phyloP scores from a whole-genome alignment of 2,329 filamentous ascomycete genomes.

The Pyrenophora teres region DNA sequence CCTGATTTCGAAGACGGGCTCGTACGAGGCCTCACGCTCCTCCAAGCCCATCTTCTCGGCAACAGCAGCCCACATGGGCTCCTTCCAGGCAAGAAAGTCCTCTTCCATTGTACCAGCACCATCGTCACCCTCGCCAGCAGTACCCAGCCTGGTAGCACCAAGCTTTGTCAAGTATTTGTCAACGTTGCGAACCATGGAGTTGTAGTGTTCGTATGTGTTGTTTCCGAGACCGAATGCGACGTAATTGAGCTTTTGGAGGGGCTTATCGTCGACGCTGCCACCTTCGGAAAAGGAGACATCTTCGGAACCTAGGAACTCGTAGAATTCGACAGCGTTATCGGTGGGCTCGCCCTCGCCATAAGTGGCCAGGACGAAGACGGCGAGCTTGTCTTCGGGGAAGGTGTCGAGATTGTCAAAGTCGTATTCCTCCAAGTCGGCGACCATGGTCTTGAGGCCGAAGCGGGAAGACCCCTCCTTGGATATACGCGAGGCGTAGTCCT shows the following conservation, averaged over 20 bases:
- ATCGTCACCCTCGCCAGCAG: conserved; percentile 93
- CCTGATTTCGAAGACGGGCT: conserved; percentile 83
- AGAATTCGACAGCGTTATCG: conserved; percentile 98
- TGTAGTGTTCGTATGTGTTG: conserved; percentile 99
- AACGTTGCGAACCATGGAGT: conserved; percentile 94
- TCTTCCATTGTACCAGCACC: conserved; percentile 99
- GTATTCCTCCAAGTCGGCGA: conserved; percentile 96
- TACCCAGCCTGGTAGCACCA: conserved; percentile 81
- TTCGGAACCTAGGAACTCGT: conserved; percentile 88
- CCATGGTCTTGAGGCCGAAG: conserved; percentile 97
- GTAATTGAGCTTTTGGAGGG: conserved; percentile 84
- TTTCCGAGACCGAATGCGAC: conserved; percentile 96
- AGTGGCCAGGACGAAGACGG: conserved; percentile 93
- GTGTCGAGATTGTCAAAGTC: conserved; percentile 93
- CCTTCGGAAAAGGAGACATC: conserved; percentile 80
- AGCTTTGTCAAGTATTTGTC: conserved; percentile 79
- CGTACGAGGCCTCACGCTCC: conserved; percentile 95
- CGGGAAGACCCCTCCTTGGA: conserved; percentile 97
- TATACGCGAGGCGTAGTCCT: conserved; percentile 94
- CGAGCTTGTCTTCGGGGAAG: conserved; percentile 86
- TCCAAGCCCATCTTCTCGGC: conserved; percentile 83
- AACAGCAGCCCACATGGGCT: conserved; percentile 94
- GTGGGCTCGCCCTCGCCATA: conserved; percentile 99
- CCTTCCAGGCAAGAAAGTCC: conserved; percentile 98
- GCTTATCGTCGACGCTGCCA: conserved; percentile 63